These are phyloP conservation scores for Cladosporium sp. DNA, from an alignment of 2,329 filamentous ascomycete genomes.

Conservation along the genomic window DNA sequence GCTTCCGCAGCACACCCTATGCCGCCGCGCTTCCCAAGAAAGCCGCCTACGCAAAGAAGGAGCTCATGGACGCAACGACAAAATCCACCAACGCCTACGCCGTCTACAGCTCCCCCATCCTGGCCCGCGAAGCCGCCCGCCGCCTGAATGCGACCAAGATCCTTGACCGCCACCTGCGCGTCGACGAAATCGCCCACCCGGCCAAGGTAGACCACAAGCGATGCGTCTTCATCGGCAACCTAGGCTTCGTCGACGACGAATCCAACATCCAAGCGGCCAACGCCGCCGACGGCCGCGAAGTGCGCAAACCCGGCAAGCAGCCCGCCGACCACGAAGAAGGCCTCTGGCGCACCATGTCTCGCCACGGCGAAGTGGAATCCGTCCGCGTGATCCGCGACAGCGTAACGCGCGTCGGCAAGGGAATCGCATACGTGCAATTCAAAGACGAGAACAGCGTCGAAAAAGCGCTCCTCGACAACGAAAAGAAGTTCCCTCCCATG, in stretches of 20 bases:
- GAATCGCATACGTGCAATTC: slow-evolving; percentile 97
- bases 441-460: slow-evolving; percentile 83
- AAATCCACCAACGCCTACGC: slow-evolving; percentile 92
- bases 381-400: slow-evolving; percentile 88
- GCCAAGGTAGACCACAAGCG: slow-evolving; percentile 75
- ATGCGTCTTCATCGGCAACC: slow-evolving; percentile 93
- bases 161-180: slow-evolving; percentile 81
- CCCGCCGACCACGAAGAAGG: slow-evolving; percentile 90
- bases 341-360: slow-evolving; percentile 74
- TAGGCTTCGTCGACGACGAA: slow-evolving; percentile 94
- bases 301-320: slow-evolving; percentile 63
- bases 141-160: slow-evolving; percentile 79
- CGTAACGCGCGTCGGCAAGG: slow-evolving; percentile 89
- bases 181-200: slow-evolving; percentile 87
- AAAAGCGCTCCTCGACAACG: slow-evolving; percentile 79
- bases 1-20: slow-evolving; percentile 91
- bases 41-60: slow-evolving; percentile 87
- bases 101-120: slow-evolving; percentile 72
- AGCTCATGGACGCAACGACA: slow-evolving; percentile 85
- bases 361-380: slow-evolving; percentile 80
- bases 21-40: slow-evolving; percentile 79
- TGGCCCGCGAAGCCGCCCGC: slow-evolving; percentile 69
- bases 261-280: slow-evolving; percentile 58
- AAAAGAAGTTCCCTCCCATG: slow-evolving; percentile 89
- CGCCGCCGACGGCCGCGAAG: slow-evolving; percentile 56